Evolutionary conservation across 106 monocot genomes (phyloP).

Genomic region (Apostasia shenzhenica): DNA sequence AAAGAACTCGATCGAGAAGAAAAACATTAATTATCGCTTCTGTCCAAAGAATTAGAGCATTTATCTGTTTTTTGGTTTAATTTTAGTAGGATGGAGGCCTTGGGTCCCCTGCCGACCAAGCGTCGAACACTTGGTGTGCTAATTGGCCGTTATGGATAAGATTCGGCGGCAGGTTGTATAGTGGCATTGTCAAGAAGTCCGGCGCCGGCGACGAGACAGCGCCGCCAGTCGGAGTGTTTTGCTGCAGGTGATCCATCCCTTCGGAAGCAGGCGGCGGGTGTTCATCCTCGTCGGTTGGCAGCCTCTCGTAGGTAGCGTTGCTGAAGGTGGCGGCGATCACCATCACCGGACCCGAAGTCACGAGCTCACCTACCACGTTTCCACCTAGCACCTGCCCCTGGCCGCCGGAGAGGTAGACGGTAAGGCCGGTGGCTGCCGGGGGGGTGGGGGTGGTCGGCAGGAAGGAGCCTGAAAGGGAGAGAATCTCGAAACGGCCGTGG

Average conservation of each 20-base stretch:
- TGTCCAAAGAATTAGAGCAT: too few species aligned
- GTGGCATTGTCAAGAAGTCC: background rate
- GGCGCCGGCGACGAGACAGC: background rate
- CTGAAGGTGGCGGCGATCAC: conserved; percentile 21
- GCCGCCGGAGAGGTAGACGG: conserved; percentile 18
- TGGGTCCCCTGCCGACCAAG: conserved; percentile 1
- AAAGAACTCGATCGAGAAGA: too few species aligned
- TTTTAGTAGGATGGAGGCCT: too few species aligned
- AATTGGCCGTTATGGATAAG: conserved; percentile 4
- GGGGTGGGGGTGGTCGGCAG: conserved; percentile 19
- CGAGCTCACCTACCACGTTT: conserved; percentile 18
- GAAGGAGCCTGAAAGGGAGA: background rate
- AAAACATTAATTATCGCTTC: too few species aligned
- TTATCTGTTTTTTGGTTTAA: too few species aligned
- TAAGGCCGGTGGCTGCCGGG: conserved; percentile 15
- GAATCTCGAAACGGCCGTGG: too few species aligned
- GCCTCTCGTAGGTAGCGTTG: conserved; percentile 22
- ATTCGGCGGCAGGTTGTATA: conserved; percentile 8
- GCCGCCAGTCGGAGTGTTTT: too few species aligned
- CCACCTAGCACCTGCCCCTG: conserved; percentile 25
- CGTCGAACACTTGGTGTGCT: conserved; percentile 14
- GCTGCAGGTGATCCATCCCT: background rate
- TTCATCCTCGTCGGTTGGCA: conserved; percentile 13
- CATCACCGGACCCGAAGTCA: conserved; percentile 18
- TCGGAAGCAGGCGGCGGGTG: background rate